Evolutionary conservation across 768 basidiomycete genomes (phyloP).

Genomic region (Kwoniella sp.): DNA sequence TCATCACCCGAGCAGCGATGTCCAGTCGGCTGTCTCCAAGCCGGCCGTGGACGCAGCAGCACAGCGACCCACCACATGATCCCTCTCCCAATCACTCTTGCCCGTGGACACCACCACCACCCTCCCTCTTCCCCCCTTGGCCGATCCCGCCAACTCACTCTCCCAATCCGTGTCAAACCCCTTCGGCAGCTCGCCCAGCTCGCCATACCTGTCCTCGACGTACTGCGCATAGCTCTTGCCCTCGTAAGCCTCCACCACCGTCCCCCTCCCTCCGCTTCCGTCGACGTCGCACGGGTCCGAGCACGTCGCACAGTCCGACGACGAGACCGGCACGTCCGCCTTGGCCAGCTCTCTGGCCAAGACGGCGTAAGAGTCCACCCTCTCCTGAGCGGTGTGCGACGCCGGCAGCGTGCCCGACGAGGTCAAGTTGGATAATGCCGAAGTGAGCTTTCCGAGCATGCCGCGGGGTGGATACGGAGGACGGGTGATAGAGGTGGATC

Average conservation of each 20-base stretch:
- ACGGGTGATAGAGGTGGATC: too few relatives aligned
- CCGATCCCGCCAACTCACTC: conserved; percentile 74
- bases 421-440: conserved; percentile 12
- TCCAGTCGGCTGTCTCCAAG: too few relatives aligned
- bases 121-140: conserved; percentile 79
- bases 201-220: conserved; percentile 25
- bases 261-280: conserved; percentile 30
- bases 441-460: conserved; percentile 34
- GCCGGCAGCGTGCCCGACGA: background rate
- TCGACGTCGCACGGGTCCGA: conserved; percentile 66
- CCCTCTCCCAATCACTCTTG: conserved; percentile 77
- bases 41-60: background rate
- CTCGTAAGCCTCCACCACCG: conserved; percentile 38
- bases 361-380: conserved; percentile 18
- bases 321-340: conserved; percentile 62
- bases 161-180: conserved; percentile 75
- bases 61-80: conserved; percentile 57
- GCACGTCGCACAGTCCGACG: conserved; percentile 68
- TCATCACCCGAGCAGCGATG: too few relatives aligned
- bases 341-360: conserved; percentile 55
- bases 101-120: conserved; percentile 85
- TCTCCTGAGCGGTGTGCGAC: conserved; percentile 20
- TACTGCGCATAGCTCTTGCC: conserved; percentile 49
- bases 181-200: conserved; percentile 58
- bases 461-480: too few relatives aligned